Conservation (phyloP, 106 monocot species). For the Dendrobium chrysotoxum region DNA sequence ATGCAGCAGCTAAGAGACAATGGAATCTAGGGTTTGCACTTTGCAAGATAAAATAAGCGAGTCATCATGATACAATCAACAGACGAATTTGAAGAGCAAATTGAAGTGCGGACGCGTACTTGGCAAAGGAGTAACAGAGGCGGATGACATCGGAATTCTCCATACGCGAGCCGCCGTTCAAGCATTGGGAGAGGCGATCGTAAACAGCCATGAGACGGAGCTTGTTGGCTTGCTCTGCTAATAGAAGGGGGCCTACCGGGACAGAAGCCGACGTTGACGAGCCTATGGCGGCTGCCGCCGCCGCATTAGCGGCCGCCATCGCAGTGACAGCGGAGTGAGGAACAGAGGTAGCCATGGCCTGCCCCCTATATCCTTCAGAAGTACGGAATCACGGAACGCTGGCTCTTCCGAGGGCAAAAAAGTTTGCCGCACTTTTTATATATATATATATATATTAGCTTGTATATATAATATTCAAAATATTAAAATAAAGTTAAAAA, state of each 20-base stretch:
- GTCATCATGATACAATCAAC: neutral
- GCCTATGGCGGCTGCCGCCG: neutral
- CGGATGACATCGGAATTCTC: conserved; percentile 3
- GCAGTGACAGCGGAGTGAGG: neutral
- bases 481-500: no score
- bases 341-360: neutral
- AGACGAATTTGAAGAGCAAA: neutral
- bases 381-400: neutral
- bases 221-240: conserved; percentile 7
- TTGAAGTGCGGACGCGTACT: neutral
- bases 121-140: conserved; percentile 4
- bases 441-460: no score
- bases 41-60: neutral
- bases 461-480: no score
- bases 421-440: no score
- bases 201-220: conserved; percentile 2
- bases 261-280: neutral
- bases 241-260: neutral
- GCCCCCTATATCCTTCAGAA: neutral
- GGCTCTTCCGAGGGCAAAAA: no score
- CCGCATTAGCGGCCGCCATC: conserved; percentile 4
- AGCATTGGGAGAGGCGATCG: neutral
- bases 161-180: neutral
- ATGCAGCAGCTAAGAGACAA: neutral
- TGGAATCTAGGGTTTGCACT: neutral